Conservation (phyloP, 2,329 filamentous ascomycete species). For the Fonsecaea nubica region DNA sequence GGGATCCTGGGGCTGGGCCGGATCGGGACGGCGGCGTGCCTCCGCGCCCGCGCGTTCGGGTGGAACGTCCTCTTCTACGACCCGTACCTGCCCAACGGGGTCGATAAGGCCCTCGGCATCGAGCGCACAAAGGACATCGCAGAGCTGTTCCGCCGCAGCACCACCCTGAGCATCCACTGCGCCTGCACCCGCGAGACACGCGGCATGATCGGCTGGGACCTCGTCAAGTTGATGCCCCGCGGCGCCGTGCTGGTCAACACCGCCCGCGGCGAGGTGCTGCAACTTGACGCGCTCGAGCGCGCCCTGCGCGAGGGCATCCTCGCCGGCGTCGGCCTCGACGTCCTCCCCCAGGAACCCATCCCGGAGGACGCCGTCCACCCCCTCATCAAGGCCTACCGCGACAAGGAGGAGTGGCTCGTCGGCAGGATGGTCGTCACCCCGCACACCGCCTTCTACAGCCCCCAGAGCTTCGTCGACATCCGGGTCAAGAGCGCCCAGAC, state of each 20-base stretch:
- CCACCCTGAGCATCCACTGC: conserved; percentile 71
- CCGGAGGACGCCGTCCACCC: conserved; percentile 35
- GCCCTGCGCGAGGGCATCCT: conserved; percentile 35
- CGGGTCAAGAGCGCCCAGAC: conserved; percentile 37
- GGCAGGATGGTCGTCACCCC: conserved; percentile 37
- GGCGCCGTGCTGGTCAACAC: conserved; percentile 71
- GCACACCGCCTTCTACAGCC: conserved; percentile 39
- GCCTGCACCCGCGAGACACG: conserved; percentile 66
- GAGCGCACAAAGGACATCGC: conserved; percentile 53
- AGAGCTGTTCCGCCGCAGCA: conserved; percentile 60
- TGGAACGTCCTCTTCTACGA: conserved; percentile 69
- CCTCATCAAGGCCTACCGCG: conserved; percentile 36
- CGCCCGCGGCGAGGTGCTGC: conserved; percentile 69
- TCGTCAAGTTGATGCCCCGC: conserved; percentile 63
- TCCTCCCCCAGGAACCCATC: conserved; percentile 38
- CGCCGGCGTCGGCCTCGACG: conserved; percentile 36
- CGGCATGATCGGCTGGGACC: conserved; percentile 64
- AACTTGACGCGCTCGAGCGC: conserved; percentile 60
- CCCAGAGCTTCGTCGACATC: conserved; percentile 38
- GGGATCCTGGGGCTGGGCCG: conserved; percentile 70
- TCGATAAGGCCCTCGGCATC: conserved; percentile 57
- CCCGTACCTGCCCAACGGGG: conserved; percentile 58
- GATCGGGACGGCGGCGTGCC: conserved; percentile 68
- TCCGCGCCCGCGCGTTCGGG: conserved; percentile 70
- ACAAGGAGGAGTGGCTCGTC: conserved; percentile 36